Conservation (phyloP, 2,329 filamentous ascomycete genomes). For the Hypoxylon sp. region DNA sequence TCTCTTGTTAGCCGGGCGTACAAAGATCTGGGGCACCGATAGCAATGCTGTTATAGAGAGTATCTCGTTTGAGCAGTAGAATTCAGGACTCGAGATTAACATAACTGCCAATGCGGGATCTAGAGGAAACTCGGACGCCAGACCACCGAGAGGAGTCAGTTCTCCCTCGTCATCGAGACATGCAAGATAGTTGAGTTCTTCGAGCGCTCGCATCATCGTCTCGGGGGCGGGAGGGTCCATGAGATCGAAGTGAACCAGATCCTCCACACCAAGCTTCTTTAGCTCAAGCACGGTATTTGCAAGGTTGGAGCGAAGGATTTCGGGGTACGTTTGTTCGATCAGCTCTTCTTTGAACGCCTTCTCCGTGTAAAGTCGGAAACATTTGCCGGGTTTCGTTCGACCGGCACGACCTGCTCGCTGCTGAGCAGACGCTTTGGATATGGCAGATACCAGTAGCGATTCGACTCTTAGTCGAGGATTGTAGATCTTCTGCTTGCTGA, state of each 20-base stretch:
- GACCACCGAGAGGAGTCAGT: slow-evolving; percentile 83
- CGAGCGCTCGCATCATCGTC: slow-evolving; percentile 96
- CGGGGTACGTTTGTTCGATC: slow-evolving; percentile 96
- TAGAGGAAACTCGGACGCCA: slow-evolving; percentile 94
- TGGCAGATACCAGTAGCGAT: slow-evolving; percentile 95
- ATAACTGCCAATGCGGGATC: slow-evolving; percentile 96
- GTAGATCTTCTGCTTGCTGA: slow-evolving; percentile 99
- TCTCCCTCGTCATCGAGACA: slow-evolving; percentile 97
- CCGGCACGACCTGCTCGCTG: slow-evolving; percentile 98
- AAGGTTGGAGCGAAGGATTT: slow-evolving; percentile 94
- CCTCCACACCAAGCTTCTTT: slow-evolving; percentile 95
- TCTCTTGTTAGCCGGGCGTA: slow-evolving; percentile 84
- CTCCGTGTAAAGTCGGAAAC: slow-evolving; percentile 97
- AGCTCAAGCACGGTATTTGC: slow-evolving; percentile 95
- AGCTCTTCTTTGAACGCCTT: slow-evolving; percentile 96
- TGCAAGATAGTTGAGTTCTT: slow-evolving; percentile 97
- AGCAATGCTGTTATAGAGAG: slow-evolving; percentile 93
- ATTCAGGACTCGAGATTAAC: slow-evolving; percentile 97
- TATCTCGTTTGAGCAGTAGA: slow-evolving; percentile 99
- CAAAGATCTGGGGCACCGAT: slow-evolving; percentile 93
- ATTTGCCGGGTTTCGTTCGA: slow-evolving; percentile 98
- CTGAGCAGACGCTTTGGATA: slow-evolving; percentile 96
- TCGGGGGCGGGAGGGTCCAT: slow-evolving; percentile 99
- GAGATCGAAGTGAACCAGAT: slow-evolving; percentile 97
- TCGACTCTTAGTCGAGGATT: slow-evolving; percentile 97